Conservation (phyloP, 148 eudicot species). For the Silene conica region DNA sequence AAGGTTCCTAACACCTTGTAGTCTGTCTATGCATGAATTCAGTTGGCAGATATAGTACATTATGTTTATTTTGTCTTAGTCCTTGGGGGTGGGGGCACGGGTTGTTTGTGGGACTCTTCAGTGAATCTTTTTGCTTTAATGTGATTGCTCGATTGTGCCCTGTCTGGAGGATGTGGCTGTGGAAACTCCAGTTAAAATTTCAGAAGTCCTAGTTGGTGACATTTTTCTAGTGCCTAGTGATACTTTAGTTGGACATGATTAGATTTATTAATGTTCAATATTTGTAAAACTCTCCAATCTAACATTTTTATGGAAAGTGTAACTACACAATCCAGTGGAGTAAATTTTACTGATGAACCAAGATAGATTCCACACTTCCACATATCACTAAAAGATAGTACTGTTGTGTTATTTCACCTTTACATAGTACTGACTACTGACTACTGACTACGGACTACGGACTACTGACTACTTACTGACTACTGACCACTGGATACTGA, state of each 20-base stretch:
- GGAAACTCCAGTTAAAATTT: neutral
- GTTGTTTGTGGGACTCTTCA: neutral
- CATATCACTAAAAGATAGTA: too few species aligned
- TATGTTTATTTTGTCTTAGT: neutral
- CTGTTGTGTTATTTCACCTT: too few species aligned
- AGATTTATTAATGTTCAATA: neutral
- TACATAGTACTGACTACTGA: neutral
- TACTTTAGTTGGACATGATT: neutral
- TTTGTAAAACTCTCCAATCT: neutral
- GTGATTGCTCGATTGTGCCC: neutral
- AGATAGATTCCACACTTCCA: neutral
- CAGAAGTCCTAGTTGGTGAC: neutral
- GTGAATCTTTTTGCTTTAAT: neutral
- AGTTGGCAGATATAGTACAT: too few species aligned
- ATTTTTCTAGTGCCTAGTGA: neutral
- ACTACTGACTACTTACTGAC: too few species aligned
- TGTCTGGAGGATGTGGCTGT: neutral
- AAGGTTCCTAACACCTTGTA: neutral
- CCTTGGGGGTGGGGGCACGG: neutral
- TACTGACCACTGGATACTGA: too few species aligned
- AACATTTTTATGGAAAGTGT: neutral
- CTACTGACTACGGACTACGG: too few species aligned
- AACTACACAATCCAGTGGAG: neutral
- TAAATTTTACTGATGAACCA: neutral
- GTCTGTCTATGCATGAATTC: too few species aligned